Conservation (phyloP, 2,329 filamentous ascomycete species). For the Ascochyta pisi region DNA sequence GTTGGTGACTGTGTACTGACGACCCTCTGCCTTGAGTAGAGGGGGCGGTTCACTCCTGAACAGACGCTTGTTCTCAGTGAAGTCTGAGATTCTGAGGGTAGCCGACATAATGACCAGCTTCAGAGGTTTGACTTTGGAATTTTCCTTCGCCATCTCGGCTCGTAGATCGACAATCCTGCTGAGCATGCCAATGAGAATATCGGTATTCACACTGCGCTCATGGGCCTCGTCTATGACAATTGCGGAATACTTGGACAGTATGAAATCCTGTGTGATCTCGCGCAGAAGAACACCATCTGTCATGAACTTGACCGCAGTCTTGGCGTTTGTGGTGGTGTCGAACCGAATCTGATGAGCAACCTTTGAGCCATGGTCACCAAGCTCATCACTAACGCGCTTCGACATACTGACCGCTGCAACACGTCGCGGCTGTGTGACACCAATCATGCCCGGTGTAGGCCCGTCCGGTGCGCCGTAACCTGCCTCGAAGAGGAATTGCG, state of each 20-base stretch:
- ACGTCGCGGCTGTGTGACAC: slow-evolving; percentile 90
- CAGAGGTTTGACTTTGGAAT: slow-evolving; percentile 73
- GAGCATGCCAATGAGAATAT: slow-evolving; percentile 96
- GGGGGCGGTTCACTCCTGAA: slow-evolving; percentile 79
- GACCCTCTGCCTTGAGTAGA: slow-evolving; percentile 86
- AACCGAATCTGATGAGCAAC: slow-evolving; percentile 95
- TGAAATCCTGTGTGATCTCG: slow-evolving; percentile 88
- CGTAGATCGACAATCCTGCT: slow-evolving; percentile 89
- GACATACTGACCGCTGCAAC: slow-evolving; percentile 98
- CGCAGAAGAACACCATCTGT: slow-evolving; percentile 94
- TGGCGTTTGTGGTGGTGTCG: slow-evolving; percentile 78
- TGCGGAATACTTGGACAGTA: slow-evolving; percentile 86
- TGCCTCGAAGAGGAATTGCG: slow-evolving; percentile 93
- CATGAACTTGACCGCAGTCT: slow-evolving; percentile 97
- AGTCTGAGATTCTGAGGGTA: slow-evolving; percentile 87
- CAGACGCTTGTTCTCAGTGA: slow-evolving; percentile 81
- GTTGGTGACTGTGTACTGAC: slow-evolving; percentile 86
- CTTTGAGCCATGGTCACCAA: slow-evolving; percentile 76
- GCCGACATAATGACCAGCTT: slow-evolving; percentile 99
- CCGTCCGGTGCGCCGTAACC: slow-evolving; percentile 83
- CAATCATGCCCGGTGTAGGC: slow-evolving; percentile 88
- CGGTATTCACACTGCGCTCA: slow-evolving; percentile 95
- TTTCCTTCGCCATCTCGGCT: slow-evolving; percentile 74
- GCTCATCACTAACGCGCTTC: slow-evolving; percentile 84
- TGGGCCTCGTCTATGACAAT: slow-evolving; percentile 97